Percentiles rank a stretch among this genome's conserved stretches.
phyloP scores from a whole-genome alignment of 1,139 yeast species.

The Trichomonascaceae sp. region DNA sequence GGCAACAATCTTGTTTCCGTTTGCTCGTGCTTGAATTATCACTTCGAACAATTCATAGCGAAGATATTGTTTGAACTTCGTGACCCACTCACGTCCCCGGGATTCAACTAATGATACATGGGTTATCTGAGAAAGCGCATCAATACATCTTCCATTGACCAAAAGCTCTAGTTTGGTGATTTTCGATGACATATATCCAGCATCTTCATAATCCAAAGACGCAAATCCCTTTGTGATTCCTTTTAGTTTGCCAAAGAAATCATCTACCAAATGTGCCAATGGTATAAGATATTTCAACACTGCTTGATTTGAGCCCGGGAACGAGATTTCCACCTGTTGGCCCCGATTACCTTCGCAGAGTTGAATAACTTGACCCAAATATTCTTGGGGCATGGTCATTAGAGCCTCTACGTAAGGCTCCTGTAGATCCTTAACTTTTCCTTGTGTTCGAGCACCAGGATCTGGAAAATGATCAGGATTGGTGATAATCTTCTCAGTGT shows the following conservation, averaged over 20 bases:
- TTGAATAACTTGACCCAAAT: constrained; percentile 78
- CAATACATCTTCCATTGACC: constrained; percentile 85
- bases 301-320: constrained; percentile 75
- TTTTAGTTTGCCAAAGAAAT: constrained; percentile 87
- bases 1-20: constrained; percentile 69
- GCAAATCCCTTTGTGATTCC: constrained; percentile 92
- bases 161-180: constrained; percentile 82
- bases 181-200: constrained; percentile 75
- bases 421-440: constrained; percentile 53
- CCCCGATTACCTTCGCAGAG: constrained; percentile 84
- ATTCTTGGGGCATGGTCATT: constrained; percentile 88
- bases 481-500: constrained; percentile 58
- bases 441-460: constrained; percentile 24
- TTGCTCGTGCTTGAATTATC: constrained; percentile 83
- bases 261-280: constrained; percentile 83
- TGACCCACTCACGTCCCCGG: constrained; percentile 76
- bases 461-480: constrained; percentile 94
- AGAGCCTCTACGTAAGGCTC: constrained; percentile 91
- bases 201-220: constrained; percentile 88
- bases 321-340: constrained; percentile 70
- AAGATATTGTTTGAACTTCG: constrained; percentile 70
- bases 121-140: constrained; percentile 87
- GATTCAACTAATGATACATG: constrained; percentile 71
- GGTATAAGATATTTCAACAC: constrained; percentile 76
- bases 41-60: constrained; percentile 85